A percentile compares a stretch with the other conserved stretches of the same genome.
phyloP scores from a whole-genome alignment of 2,329 filamentous ascomycete species.

The Cladosporium oxysporum region DNA sequence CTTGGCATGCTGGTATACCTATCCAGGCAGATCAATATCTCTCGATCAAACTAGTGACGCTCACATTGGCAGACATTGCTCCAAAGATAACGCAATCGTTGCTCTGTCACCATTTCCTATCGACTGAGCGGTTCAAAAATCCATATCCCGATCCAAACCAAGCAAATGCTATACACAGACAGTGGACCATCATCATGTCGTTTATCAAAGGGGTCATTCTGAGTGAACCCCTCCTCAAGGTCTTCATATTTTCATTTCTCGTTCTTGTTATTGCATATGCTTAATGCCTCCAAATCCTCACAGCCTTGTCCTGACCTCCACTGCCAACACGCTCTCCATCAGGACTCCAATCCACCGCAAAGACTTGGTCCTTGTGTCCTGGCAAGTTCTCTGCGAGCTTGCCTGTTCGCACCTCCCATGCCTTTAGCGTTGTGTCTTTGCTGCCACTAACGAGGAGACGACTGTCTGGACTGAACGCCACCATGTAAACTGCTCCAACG shows the following conservation, averaged over 20 bases:
- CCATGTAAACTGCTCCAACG: constrained; percentile 88
- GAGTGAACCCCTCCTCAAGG: neutral
- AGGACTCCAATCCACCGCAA: constrained; percentile 91
- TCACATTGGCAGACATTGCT: neutral
- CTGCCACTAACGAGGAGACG: constrained; percentile 83
- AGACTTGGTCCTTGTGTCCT: constrained; percentile 90
- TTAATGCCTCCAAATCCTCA: constrained; percentile 65
- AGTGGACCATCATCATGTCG: neutral
- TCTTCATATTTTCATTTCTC: constrained; percentile 1
- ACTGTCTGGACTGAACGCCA: constrained; percentile 88
- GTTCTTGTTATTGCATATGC: neutral
- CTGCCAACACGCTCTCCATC: constrained; percentile 87
- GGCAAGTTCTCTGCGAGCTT: constrained; percentile 83
- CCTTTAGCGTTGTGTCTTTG: constrained; percentile 91
- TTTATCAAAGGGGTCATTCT: neutral
- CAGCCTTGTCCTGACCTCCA: constrained; percentile 85
- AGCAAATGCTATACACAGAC: neutral
- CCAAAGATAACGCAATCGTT: neutral
- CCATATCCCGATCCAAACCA: neutral
- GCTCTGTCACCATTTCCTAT: neutral
- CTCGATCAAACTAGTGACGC: neutral
- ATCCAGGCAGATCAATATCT: neutral
- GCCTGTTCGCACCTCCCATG: constrained; percentile 86
- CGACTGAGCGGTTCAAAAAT: neutral
- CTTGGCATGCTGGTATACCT: neutral